Base-by-base conservation (phyloP, 1,139 yeast species). In the Saccharomyces pastorianus region DNA sequence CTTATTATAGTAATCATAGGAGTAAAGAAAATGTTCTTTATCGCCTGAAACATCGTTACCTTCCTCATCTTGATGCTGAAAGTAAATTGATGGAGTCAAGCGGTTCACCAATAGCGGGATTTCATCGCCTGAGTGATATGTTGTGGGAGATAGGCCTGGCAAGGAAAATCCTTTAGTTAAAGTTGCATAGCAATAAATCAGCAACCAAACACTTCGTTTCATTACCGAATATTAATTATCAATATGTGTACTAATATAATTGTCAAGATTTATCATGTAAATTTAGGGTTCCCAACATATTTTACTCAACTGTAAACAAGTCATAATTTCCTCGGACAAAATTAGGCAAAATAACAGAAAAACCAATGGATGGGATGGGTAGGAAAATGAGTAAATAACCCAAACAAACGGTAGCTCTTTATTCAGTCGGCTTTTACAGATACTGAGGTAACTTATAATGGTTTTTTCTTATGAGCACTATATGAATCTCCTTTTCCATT, bases 81-180 rank as follows among this genome's bases (percentile, higher is more conserved):
- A 82, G 63, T 76, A 81, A 67, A 81, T 76, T 1, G 89, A 80
- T 3, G 97, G 96, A 0, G 97, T 88, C 64, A 93, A 79, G 64
- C 90, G 95, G 69, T 93, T 93, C 47, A 93, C 99, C 55, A 85
- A 74, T 55, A 93, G 74, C 5, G 95, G 91, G 51, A 93, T 84
- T 2, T 65, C 63, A 53, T 90, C 95, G 52, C 85, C 90, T 58
- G 79, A 75, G 51, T 79, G 76, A 68, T 91, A 93, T 55, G 91
- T 85, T 1, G 95, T 87, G 20, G 99, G 98, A 0, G 97, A 95
- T 31, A 90, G 95, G 11, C 98, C 98, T 0, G 98, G 98, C 58
- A 93, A 76, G 68, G 91, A 91, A 72, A 91, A 91, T 2, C 84
- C 95, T 51, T 67, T 62, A n/a, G 55, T 47, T 20, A 23, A 1